These are phyloP conservation scores for Lasiodiplodia citricola DNA, from an alignment of 2,329 filamentous ascomycete species.

Conservation along the genomic window DNA sequence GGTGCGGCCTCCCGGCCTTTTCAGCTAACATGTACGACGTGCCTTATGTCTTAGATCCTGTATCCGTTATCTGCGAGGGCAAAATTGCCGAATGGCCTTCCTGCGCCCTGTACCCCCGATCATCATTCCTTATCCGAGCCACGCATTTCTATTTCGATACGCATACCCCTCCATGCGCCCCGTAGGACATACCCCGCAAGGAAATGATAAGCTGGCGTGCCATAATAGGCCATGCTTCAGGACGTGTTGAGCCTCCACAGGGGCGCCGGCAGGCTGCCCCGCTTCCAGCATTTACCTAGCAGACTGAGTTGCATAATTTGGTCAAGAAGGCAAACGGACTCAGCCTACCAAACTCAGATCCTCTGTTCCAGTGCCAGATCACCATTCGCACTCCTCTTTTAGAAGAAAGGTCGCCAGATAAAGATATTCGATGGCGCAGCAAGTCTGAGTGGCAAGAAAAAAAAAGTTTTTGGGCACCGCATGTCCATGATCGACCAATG, in stretches of 20 bases:
- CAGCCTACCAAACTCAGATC: background rate
- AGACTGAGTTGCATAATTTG: background rate
- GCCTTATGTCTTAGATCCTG: slow-evolving; percentile 5
- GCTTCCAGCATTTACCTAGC: background rate
- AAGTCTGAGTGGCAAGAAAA: slow-evolving; percentile 11
- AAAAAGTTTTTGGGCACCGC: background rate
- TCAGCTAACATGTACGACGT: background rate
- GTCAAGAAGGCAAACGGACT: background rate
- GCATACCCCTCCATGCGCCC: background rate
- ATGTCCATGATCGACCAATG: background rate
- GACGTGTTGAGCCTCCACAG: background rate
- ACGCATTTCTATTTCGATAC: slow-evolving; percentile 15
- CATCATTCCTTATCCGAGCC: background rate
- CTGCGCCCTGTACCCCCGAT: background rate
- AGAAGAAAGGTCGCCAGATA: background rate
- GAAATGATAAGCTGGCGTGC: background rate
- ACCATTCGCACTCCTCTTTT: background rate
- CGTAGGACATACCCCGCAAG: slow-evolving; percentile 2
- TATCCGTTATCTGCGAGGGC: background rate
- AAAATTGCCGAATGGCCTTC: slow-evolving; percentile 1
- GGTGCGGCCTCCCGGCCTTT: background rate
- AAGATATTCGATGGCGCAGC: background rate
- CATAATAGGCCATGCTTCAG: background rate
- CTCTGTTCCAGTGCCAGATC: slow-evolving; percentile 11
- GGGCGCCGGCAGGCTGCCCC: slow-evolving; percentile 5